Evolutionary conservation across 129 eudicot genomes (phyloP).

Genomic region (Ambrosia trifida): DNA sequence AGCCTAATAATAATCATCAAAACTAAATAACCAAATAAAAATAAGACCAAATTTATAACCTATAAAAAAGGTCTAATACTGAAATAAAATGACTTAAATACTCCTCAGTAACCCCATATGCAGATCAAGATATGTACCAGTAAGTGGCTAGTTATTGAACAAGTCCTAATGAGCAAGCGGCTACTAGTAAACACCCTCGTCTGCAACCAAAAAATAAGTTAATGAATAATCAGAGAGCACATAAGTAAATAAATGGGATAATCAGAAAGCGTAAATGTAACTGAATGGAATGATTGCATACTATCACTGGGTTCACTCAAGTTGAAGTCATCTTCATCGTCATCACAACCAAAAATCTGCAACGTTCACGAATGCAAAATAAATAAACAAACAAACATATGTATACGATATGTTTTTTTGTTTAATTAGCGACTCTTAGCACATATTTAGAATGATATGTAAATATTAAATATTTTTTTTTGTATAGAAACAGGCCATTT

Average conservation of each 20-base stretch:
- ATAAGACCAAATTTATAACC: no score
- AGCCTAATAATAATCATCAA: no score
- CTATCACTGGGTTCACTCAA: constrained; percentile 53
- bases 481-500: neutral
- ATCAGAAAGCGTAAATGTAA: neutral
- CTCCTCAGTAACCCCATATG: constrained; percentile 2
- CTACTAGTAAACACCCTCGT: constrained; percentile 28
- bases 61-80: neutral
- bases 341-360: constrained; percentile 62
- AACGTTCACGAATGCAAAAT: constrained; percentile 9
- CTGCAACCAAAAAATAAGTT: constrained; percentile 11
- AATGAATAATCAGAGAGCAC: neutral
- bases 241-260: neutral
- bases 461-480: no score
- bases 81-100: neutral
- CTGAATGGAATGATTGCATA: constrained; percentile 29
- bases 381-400: neutral
- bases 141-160: neutral
- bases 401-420: neutral
- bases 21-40: no score
- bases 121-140: constrained; percentile 8
- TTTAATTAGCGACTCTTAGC: neutral
- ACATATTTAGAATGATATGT: neutral
- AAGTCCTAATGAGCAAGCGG: neutral
- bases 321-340: constrained; percentile 86